Percentiles rank a stretch among this genome's conserved stretches.
phyloP scores from a whole-genome alignment of 2,329 filamentous ascomycete genomes.

The Tricladium varicosporioides region DNA sequence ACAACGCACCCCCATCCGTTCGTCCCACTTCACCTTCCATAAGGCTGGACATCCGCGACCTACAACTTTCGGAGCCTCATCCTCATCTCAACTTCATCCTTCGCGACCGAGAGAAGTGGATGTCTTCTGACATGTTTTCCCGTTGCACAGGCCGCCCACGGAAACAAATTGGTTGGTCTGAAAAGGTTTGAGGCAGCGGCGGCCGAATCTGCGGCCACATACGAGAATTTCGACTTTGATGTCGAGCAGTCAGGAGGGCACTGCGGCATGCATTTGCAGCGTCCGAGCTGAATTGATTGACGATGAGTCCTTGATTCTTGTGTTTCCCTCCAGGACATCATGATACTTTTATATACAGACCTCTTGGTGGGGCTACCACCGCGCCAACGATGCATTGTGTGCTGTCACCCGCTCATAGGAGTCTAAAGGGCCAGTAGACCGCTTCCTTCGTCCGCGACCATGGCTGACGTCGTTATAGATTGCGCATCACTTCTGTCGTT shows the following conservation, averaged over 20 bases:
- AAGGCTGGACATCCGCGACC: constrained; percentile 23
- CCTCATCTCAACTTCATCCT: neutral
- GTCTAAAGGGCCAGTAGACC: constrained; percentile 12
- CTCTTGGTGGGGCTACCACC: constrained; percentile 19
- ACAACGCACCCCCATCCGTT: constrained; percentile 16
- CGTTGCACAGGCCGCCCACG: constrained; percentile 4
- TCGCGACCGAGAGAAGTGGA: neutral
- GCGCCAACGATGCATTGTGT: constrained; percentile 28
- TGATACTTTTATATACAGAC: constrained; percentile 21
- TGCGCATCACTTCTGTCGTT: neutral
- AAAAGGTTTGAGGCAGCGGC: constrained; percentile 2
- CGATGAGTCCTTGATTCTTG: constrained; percentile 2
- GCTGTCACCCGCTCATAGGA: constrained; percentile 30
- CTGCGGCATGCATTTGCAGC: constrained; percentile 1
- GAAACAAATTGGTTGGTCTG: constrained; percentile 15
- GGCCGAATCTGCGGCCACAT: constrained; percentile 15
- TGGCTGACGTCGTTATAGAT: constrained; percentile 26
- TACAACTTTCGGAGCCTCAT: constrained; percentile 18
- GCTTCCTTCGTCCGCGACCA: constrained; percentile 8
- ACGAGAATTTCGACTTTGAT: constrained; percentile 14
- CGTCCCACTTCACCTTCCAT: constrained; percentile 10
- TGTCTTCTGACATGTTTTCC: neutral
- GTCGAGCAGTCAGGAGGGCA: constrained; percentile 9
- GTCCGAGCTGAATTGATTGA: constrained; percentile 2
- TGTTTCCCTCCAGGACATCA: constrained; percentile 2